Evolutionary conservation across 306 rosid species (phyloP).

Genomic region (Prunus armeniaca): DNA sequence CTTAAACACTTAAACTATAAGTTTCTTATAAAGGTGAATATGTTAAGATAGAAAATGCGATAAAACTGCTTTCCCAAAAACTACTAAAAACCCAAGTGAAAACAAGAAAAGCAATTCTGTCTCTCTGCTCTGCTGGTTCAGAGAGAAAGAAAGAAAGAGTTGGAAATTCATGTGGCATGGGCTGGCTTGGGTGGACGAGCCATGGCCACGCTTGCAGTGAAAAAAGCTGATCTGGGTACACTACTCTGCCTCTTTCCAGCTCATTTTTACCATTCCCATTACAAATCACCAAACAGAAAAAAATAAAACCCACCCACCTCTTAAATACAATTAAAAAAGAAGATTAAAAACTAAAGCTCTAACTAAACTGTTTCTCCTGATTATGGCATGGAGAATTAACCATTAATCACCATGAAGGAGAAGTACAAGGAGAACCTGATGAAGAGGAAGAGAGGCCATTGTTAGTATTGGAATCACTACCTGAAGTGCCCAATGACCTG

Average conservation of each 20-base stretch:
- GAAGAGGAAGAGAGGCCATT: conserved; percentile 63
- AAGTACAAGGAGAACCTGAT: conserved; percentile 72
- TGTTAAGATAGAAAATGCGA: conserved; percentile 2
- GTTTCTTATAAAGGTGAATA: background rate
- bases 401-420: conserved; percentile 79
- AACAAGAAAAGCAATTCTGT: conserved; percentile 21
- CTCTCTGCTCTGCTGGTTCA: background rate
- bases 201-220: conserved; percentile 47
- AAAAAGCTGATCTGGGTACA: conserved; percentile 18
- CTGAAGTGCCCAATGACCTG: conserved; percentile 58
- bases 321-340: conserved; percentile 4
- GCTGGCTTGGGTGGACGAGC: conserved; percentile 48
- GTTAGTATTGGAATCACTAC: conserved; percentile 63
- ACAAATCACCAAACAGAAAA: conserved; percentile 23
- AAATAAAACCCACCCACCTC: background rate
- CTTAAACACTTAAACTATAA: too few relatives aligned
- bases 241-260: conserved; percentile 12
- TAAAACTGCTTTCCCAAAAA: conserved; percentile 14
- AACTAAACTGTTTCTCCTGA: conserved; percentile 3
- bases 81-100: conserved; percentile 28
- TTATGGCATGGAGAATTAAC: conserved; percentile 2
- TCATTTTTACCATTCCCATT: conserved; percentile 11
- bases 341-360: background rate
- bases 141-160: conserved; percentile 6
- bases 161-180: conserved; percentile 23